phyloP scores from a whole-genome alignment of 169 alveolate species.

The Plasmodium inui region DNA sequence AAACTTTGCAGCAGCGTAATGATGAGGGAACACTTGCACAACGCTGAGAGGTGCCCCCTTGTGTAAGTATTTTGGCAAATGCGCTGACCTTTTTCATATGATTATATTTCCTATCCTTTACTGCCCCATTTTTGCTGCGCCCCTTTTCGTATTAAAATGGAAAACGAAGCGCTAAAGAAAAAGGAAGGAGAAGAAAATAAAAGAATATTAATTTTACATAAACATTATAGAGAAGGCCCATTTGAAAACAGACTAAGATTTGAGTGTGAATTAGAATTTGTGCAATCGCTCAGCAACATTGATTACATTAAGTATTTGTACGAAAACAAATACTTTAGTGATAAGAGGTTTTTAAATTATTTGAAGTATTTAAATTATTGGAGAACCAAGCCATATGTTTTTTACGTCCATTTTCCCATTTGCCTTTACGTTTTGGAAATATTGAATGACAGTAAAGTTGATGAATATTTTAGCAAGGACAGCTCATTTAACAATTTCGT shows the following conservation, averaged over 20 bases:
- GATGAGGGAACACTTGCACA: neutral
- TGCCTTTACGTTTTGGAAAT: slow-evolving; percentile 83
- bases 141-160: slow-evolving; percentile 29
- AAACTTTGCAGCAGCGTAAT: neutral
- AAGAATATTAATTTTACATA: slow-evolving; percentile 38
- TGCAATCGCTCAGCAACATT: slow-evolving; percentile 83
- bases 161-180: neutral
- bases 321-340: slow-evolving; percentile 80
- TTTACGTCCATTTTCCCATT: slow-evolving; percentile 80
- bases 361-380: slow-evolving; percentile 82
- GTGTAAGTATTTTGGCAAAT: neutral
- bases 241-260: slow-evolving; percentile 81
- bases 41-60: neutral
- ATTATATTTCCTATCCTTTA: neutral
- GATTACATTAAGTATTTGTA: slow-evolving; percentile 79
- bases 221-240: slow-evolving; percentile 53
- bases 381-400: slow-evolving; percentile 79
- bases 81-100: neutral
- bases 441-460: slow-evolving; percentile 67
- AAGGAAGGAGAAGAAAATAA: slow-evolving; percentile 33
- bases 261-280: slow-evolving; percentile 84
- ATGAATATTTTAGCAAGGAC: slow-evolving; percentile 38
- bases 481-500: slow-evolving; percentile 56
- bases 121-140: neutral
- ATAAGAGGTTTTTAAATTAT: slow-evolving; percentile 79